Evolutionary conservation across 2,329 filamentous ascomycete species (phyloP).

Genomic region (Sarocladium kiliense): DNA sequence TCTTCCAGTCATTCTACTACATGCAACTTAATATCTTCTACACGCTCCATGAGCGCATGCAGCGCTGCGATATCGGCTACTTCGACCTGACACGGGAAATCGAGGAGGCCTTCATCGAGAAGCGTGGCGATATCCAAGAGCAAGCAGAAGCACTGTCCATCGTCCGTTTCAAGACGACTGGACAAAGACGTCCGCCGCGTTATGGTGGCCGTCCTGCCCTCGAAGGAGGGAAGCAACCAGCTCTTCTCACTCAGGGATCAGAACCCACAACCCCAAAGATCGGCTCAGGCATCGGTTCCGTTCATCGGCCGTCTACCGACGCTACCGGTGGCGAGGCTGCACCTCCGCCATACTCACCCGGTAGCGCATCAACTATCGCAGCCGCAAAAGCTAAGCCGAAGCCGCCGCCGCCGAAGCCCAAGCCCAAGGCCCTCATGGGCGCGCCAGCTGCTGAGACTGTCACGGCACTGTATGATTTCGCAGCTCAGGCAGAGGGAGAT

Average conservation of each 20-base stretch:
- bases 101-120: constrained; percentile 83
- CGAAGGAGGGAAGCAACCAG: constrained; percentile 42
- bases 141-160: constrained; percentile 79
- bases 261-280: constrained; percentile 19
- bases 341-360: constrained; percentile 66
- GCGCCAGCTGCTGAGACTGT: constrained; percentile 67
- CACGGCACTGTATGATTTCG: constrained; percentile 92
- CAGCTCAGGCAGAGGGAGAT: constrained; percentile 91
- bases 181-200: constrained; percentile 56
- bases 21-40: constrained; percentile 99
- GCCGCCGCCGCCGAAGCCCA: constrained; percentile 68
- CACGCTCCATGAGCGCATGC: constrained; percentile 97
- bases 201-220: constrained; percentile 52
- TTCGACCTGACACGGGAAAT: constrained; percentile 90
- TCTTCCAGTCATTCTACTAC: constrained; percentile 99
- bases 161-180: constrained; percentile 86
- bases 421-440: constrained; percentile 68
- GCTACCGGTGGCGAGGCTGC: constrained; percentile 48
- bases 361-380: constrained; percentile 40
- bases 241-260: constrained; percentile 46
- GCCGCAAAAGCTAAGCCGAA: constrained; percentile 51
- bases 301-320: constrained; percentile 15
- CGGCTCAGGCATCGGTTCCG: constrained; percentile 12
- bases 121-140: constrained; percentile 84
- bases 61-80: constrained; percentile 93